phyloP scores from a whole-genome alignment of 768 basidiomycete genomes.

The Lactarius deliciosus region DNA sequence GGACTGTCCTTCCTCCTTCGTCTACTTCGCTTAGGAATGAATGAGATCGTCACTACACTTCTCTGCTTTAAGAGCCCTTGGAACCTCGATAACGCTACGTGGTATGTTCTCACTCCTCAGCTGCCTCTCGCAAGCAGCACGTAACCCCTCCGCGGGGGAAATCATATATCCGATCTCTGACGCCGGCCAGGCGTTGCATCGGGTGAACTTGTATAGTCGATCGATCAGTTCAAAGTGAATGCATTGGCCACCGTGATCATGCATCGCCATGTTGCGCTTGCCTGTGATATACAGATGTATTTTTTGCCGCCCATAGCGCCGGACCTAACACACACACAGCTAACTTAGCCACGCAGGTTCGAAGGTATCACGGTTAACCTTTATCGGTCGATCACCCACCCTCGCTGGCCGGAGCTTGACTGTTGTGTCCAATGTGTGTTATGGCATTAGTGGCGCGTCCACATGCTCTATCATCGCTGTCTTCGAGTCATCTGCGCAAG shows the following conservation, averaged over 20 bases:
- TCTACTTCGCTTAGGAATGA: not conserved
- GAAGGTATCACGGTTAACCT: not conserved
- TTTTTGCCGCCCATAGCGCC: not conserved
- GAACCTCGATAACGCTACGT: not conserved
- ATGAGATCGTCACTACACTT: conserved; percentile 14
- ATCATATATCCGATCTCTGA: conserved; percentile 19
- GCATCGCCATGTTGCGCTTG: not conserved
- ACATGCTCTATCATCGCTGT: conserved; percentile 2
- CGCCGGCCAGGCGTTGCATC: conserved; percentile 11
- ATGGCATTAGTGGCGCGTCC: not conserved
- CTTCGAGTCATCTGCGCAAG: not conserved
- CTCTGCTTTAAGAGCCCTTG: conserved; percentile 5
- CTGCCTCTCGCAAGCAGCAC: not conserved
- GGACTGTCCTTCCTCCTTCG: conserved; percentile 15
- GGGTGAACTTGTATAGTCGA: not conserved
- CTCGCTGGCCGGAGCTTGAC: not conserved
- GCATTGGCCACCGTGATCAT: not conserved
- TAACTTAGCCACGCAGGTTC: not conserved
- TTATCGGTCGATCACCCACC: not conserved
- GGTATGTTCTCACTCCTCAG: not conserved
- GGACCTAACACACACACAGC: not conserved
- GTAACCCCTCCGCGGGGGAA: not conserved
- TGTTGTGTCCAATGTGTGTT: not conserved
- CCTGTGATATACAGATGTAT: not conserved
- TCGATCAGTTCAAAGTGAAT: conserved; percentile 2